These are phyloP conservation scores for Tolypocladium pustulatum DNA, from an alignment of 2,329 filamentous ascomycete species.

Conservation along the genomic window DNA sequence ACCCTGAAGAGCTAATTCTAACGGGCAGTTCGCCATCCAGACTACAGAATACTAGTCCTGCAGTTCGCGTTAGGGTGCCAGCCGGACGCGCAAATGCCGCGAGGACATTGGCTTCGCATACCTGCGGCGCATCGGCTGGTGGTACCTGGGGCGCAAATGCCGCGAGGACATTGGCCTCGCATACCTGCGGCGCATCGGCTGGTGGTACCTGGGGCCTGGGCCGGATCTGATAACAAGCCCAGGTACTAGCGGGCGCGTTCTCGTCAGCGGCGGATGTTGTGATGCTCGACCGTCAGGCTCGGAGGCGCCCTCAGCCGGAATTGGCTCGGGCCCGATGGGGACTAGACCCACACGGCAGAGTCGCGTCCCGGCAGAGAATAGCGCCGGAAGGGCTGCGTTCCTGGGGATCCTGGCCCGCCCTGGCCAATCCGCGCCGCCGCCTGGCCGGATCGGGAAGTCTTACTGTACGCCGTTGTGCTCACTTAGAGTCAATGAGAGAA, in stretches of 20 bases:
- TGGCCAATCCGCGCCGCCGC: neutral
- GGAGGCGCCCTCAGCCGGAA: neutral
- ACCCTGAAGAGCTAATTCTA: too few relatives aligned
- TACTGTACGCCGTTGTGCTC: neutral
- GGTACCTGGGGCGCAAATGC: neutral
- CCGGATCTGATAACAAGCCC: neutral
- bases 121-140: neutral
- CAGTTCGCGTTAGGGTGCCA: neutral
- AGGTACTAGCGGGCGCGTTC: neutral
- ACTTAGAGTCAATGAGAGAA: neutral
- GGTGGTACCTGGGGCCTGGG: neutral
- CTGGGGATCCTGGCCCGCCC: neutral
- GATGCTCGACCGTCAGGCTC: neutral
- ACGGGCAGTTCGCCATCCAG: too few relatives aligned
- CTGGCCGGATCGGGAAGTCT: neutral
- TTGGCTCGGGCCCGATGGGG: neutral
- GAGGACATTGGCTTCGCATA: neutral
- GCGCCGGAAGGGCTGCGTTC: neutral
- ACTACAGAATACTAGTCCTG: neutral
- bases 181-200: neutral
- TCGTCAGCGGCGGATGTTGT: too few relatives aligned
- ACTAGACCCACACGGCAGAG: neutral
- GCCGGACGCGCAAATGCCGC: neutral
- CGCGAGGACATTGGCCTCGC: neutral
- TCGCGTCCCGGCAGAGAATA: neutral